Evolutionary conservation across 1,284 basidiomycete species (phyloP).

Genomic region (Trametes sp.): DNA sequence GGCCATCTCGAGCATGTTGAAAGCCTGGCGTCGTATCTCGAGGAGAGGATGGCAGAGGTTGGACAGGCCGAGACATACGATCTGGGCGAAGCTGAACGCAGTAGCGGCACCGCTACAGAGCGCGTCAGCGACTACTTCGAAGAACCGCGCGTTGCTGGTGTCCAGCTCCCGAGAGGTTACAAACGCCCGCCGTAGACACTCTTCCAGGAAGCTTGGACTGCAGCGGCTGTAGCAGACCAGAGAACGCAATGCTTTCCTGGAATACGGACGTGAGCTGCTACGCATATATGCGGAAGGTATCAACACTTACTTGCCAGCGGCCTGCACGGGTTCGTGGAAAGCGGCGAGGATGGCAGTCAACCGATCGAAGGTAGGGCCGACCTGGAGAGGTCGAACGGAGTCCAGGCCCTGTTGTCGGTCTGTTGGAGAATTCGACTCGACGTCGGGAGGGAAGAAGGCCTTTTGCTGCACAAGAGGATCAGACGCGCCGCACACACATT

Average conservation of each 20-base stretch:
- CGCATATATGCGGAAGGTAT: too few species aligned
- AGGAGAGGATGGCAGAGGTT: conserved; percentile 84
- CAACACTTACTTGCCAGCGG: conserved; percentile 67
- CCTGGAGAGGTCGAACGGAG: conserved; percentile 62
- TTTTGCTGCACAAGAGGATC: conserved; percentile 58
- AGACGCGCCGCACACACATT: conserved; percentile 4
- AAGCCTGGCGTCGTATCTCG: conserved; percentile 78
- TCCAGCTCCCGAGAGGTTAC: conserved; percentile 63
- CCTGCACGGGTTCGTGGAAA: conserved; percentile 56
- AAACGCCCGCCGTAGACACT: conserved; percentile 77
- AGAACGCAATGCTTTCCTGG: conserved; percentile 80
- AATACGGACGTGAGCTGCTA: conserved; percentile 7
- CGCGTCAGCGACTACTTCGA: conserved; percentile 83
- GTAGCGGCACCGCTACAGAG: conserved; percentile 65
- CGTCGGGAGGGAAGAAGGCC: conserved; percentile 74
- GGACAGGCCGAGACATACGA: conserved; percentile 83
- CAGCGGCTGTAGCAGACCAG: conserved; percentile 69
- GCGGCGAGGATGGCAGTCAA: conserved; percentile 73
- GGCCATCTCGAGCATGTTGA: conserved; percentile 80
- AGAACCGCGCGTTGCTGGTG: conserved; percentile 71
- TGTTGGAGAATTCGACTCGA: conserved; percentile 65
- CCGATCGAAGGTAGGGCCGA: conserved; percentile 64
- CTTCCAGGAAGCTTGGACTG: conserved; percentile 72
- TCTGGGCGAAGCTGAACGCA: conserved; percentile 77
- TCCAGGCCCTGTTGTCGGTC: conserved; percentile 52